Conservation (phyloP, 371 early-diverging fungal genomes). For the Mucor saturninus region DNA sequence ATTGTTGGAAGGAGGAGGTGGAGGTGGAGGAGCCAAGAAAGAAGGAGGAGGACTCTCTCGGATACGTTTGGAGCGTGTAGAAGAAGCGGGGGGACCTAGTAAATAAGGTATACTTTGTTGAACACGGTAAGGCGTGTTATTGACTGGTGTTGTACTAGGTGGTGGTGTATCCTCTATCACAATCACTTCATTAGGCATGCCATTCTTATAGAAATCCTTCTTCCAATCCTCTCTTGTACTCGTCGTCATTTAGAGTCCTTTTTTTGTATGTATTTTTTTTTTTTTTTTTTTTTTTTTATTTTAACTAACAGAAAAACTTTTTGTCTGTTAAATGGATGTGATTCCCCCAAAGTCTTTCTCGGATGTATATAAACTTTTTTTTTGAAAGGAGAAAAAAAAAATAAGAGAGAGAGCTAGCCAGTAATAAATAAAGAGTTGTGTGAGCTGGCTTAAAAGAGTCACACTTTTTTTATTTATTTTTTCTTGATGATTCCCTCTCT, state of each 20-base stretch:
- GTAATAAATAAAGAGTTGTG: too few relatives aligned
- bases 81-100: slow-evolving; percentile 32
- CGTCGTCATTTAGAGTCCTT: not conserved
- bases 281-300: too few relatives aligned
- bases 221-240: slow-evolving; percentile 47
- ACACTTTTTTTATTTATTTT: too few relatives aligned
- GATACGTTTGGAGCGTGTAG: slow-evolving; percentile 37
- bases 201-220: slow-evolving; percentile 61
- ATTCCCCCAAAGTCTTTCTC: not conserved
- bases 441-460: too few relatives aligned
- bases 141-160: slow-evolving; percentile 22
- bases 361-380: not conserved
- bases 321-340: too few relatives aligned
- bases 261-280: not conserved
- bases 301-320: too few relatives aligned
- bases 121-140: slow-evolving; percentile 18
- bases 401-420: not conserved
- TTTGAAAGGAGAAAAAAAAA: not conserved
- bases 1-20: slow-evolving; percentile 1
- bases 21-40: slow-evolving; percentile 7
- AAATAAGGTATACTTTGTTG: slow-evolving; percentile 17
- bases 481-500: too few relatives aligned
- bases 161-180: slow-evolving; percentile 66
- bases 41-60: slow-evolving; percentile 20
- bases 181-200: slow-evolving; percentile 62